phyloP scores from a whole-genome alignment of 2,329 filamentous ascomycete genomes.

The Colletotrichum tropicale region DNA sequence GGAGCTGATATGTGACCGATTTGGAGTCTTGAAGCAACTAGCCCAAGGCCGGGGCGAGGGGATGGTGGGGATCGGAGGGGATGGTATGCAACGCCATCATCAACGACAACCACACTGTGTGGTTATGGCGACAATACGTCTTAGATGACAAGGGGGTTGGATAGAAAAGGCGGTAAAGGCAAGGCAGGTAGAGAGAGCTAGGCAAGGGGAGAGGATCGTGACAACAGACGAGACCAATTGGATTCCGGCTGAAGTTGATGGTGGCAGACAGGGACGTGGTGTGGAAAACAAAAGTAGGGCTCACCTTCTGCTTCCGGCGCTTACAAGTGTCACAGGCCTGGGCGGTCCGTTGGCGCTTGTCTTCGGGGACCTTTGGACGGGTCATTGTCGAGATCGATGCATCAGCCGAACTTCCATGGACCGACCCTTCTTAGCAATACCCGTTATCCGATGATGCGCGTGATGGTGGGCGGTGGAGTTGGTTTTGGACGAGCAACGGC shows the following conservation, averaged over 20 bases:
- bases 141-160: background rate
- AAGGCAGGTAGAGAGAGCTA: background rate
- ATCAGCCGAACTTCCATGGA: constrained; percentile 17
- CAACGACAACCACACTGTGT: background rate
- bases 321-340: constrained; percentile 71
- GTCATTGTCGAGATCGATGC: constrained; percentile 44
- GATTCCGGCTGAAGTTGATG: background rate
- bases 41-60: background rate
- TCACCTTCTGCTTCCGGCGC: constrained; percentile 70
- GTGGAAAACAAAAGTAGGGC: constrained; percentile 24
- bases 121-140: background rate
- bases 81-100: background rate
- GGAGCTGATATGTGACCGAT: background rate
- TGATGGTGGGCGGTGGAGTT: constrained; percentile 5
- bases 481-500: background rate
- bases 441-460: constrained; percentile 21
- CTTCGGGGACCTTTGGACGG: constrained; percentile 58
- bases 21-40: background rate
- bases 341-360: constrained; percentile 66
- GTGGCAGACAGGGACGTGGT: background rate
- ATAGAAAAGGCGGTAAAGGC: background rate
- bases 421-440: background rate
- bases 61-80: background rate
- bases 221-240: background rate
- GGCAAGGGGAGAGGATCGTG: background rate